Conservation (phyloP, 1,284 basidiomycete species). For the Ganoderma sp. region DNA sequence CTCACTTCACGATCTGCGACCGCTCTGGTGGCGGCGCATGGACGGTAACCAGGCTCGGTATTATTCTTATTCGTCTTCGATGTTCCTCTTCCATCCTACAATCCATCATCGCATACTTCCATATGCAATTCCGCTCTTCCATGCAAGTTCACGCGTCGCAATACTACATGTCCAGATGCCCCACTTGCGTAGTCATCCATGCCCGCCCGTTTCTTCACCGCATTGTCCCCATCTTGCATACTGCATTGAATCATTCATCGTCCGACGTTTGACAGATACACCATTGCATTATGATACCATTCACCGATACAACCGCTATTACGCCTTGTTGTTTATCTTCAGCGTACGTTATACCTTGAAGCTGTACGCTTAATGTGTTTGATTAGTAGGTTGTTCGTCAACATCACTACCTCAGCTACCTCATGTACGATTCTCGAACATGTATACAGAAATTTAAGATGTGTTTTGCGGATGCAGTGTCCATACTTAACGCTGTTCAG, state of each 20-base stretch:
- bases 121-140: constrained; percentile 17
- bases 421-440: constrained; percentile 11
- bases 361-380: constrained; percentile 17
- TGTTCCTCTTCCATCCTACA: constrained; percentile 21
- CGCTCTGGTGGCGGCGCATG: constrained; percentile 18
- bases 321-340: constrained; percentile 9
- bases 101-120: constrained; percentile 12
- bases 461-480: neutral
- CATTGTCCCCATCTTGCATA: constrained; percentile 10
- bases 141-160: constrained; percentile 14
- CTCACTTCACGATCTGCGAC: constrained; percentile 6
- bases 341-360: constrained; percentile 5
- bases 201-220: neutral
- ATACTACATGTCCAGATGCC: constrained; percentile 3
- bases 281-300: constrained; percentile 12
- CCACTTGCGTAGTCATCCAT: constrained; percentile 1
- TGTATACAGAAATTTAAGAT: neutral
- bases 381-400: constrained; percentile 11
- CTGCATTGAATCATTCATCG: neutral
- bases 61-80: constrained; percentile 28
- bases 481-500: neutral
- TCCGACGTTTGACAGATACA: neutral
- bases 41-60: constrained; percentile 15
- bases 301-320: neutral
- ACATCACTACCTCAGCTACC: constrained; percentile 13